phyloP scores from a whole-genome alignment of 148 eudicot species.

The Silene conica region DNA sequence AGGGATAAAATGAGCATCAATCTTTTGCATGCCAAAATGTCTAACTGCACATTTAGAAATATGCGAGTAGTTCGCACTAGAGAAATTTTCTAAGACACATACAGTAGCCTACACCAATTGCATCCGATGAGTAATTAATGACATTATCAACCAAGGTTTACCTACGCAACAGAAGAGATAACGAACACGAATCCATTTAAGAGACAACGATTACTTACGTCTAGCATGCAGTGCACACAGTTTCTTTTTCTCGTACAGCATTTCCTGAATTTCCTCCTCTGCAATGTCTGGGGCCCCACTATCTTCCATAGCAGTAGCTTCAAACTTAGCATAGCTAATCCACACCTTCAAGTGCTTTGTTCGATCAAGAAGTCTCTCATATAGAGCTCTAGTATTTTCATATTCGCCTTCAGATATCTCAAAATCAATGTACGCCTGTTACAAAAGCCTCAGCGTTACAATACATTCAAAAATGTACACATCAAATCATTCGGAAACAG shows the following conservation, averaged over 20 bases:
- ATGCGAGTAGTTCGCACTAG: neutral
- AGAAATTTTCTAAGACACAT: neutral
- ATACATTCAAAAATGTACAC: neutral
- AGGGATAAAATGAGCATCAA: neutral
- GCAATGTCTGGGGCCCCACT: conserved; percentile 32
- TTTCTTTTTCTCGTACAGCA: conserved; percentile 34
- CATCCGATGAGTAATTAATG: no score
- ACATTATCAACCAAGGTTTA: neutral
- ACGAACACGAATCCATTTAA: neutral
- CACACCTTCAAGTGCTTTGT: conserved; percentile 94
- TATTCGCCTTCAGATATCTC: conserved; percentile 74
- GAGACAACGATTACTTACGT: conserved; percentile 39
- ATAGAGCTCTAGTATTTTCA: conserved; percentile 80
- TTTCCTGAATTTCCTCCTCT: conserved; percentile 37
- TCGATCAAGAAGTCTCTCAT: conserved; percentile 87
- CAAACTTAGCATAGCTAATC: conserved; percentile 93
- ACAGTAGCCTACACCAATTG: neutral
- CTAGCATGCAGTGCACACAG: conserved; percentile 58
- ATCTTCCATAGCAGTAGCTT: conserved; percentile 62
- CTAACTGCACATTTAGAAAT: neutral
- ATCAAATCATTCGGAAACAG: no score
- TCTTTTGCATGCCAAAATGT: neutral
- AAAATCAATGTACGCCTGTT: conserved; percentile 90
- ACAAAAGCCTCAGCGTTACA: conserved; percentile 13
- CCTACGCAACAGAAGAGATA: neutral